A percentile compares a stretch with the other conserved stretches of the same genome.
Evolutionary conservation across 208 protist species (phyloP).

Genomic region (Crithidia acanthocephali): DNA sequence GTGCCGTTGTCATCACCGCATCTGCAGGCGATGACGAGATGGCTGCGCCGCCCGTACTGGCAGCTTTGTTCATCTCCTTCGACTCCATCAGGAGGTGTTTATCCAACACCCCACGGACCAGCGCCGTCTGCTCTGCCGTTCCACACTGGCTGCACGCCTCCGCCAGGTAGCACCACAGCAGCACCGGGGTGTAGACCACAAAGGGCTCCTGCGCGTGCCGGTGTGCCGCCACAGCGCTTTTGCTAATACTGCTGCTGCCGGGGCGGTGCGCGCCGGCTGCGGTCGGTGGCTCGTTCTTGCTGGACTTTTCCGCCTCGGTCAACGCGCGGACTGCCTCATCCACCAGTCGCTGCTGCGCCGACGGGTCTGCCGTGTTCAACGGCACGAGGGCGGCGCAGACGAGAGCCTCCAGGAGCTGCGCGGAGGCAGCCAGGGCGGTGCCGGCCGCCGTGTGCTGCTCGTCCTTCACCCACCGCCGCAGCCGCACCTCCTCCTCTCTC

Average conservation of each 20-base stretch:
- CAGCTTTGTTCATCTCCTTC: slow-evolving; percentile 1
- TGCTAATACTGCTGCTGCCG: slow-evolving; percentile 1
- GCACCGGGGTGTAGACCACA: slow-evolving; percentile 32
- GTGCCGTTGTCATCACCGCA: slow-evolving; percentile 12
- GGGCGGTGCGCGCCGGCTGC: not conserved
- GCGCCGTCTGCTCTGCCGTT: slow-evolving; percentile 23
- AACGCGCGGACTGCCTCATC: slow-evolving; percentile 53
- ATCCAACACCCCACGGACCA: slow-evolving; percentile 25
- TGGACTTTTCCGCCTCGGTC: slow-evolving; percentile 15
- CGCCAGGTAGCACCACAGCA: slow-evolving; percentile 62
- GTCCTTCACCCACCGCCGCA: slow-evolving; percentile 49
- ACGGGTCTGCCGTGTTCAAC: slow-evolving; percentile 29
- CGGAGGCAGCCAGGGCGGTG: slow-evolving; percentile 32
- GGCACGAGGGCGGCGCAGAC: slow-evolving; percentile 58
- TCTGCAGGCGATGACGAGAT: too few species aligned
- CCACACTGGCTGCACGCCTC: slow-evolving; percentile 28
- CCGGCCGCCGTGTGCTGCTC: slow-evolving; percentile 21
- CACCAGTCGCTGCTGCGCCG: slow-evolving; percentile 44
- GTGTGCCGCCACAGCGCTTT: not conserved
- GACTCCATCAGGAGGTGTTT: slow-evolving; percentile 17
- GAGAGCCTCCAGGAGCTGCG: slow-evolving; percentile 55
- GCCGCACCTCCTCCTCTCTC: slow-evolving; percentile 61
- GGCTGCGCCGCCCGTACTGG: too few species aligned
- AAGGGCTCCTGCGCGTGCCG: not conserved
- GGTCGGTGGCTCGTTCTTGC: too few species aligned